Percentiles rank a stretch among this genome's conserved stretches.
Evolutionary conservation across 2,329 filamentous ascomycete species (phyloP).

Genomic region (Paramyrothecium sp.): DNA sequence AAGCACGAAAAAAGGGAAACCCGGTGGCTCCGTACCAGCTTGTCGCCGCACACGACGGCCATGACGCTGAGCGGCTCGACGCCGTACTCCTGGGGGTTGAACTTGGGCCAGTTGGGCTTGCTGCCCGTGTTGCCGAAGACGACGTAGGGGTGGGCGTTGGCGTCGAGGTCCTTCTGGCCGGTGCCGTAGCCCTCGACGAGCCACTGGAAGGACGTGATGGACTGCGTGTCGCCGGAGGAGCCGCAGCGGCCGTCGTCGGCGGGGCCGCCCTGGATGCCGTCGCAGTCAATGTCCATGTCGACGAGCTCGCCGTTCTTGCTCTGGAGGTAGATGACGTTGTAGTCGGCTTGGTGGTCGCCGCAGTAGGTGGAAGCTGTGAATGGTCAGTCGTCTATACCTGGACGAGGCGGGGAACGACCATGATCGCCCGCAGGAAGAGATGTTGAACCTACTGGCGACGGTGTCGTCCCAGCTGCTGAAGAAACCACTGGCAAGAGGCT

Average conservation of each 20-base stretch:
- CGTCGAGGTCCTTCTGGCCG: constrained; percentile 41
- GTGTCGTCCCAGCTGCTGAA: constrained; percentile 32
- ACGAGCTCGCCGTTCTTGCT: constrained; percentile 38
- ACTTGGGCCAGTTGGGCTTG: constrained; percentile 30
- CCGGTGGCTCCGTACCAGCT: constrained; percentile 32
- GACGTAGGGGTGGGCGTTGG: constrained; percentile 51
- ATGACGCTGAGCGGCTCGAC: constrained; percentile 53
- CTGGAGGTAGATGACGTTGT: constrained; percentile 47
- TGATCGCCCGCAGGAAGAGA: not conserved
- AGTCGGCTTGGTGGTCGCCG: constrained; percentile 38
- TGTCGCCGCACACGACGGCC: constrained; percentile 50
- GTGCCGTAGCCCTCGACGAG: constrained; percentile 33
- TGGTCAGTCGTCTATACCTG: not conserved
- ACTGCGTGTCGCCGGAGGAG: constrained; percentile 41
- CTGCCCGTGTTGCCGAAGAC: constrained; percentile 49
- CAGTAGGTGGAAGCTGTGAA: constrained; percentile 40
- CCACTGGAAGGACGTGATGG: constrained; percentile 45
- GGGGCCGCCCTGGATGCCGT: constrained; percentile 42
- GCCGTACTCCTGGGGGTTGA: constrained; percentile 37
- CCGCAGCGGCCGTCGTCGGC: constrained; percentile 44
- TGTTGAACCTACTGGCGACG: constrained; percentile 28
- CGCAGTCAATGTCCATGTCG: constrained; percentile 61
- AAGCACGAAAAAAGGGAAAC: not conserved
- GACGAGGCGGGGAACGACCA: not conserved
- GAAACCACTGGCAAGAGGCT: constrained; percentile 37